phyloP scores from a whole-genome alignment of 2,329 filamentous ascomycete species.

The Diaporthe sp. region DNA sequence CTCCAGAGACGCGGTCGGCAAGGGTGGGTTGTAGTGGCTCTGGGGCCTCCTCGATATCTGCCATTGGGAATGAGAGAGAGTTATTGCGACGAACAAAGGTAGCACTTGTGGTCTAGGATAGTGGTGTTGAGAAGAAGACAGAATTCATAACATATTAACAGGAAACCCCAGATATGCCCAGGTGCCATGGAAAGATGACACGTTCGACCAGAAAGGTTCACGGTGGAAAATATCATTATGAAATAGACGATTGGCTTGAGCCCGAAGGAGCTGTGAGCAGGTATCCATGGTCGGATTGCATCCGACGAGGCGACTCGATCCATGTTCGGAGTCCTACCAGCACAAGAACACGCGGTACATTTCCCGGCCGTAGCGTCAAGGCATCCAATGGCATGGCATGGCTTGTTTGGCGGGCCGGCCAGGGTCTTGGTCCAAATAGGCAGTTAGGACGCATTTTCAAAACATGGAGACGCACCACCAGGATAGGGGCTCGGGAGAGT shows the following conservation, averaged over 20 bases:
- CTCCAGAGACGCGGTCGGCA: neutral
- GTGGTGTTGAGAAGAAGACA: neutral
- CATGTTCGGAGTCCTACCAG: neutral
- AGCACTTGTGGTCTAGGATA: neutral
- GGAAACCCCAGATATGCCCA: too few relatives aligned
- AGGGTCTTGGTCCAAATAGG: neutral
- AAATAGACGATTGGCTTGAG: neutral
- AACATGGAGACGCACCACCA: neutral
- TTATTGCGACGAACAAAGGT: neutral
- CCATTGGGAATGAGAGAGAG: neutral
- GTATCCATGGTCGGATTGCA: neutral
- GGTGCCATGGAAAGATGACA: too few relatives aligned
- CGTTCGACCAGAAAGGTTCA: neutral
- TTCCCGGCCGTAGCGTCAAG: neutral
- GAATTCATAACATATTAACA: neutral
- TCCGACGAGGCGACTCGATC: neutral
- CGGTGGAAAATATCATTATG: neutral
- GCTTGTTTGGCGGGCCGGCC: neutral
- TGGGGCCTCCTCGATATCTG: neutral
- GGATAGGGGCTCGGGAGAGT: neutral
- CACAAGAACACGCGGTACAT: neutral
- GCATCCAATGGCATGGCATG: neutral
- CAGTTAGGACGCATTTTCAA: conserved; percentile 12
- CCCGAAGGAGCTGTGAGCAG: neutral
- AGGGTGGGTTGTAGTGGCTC: neutral